Conservation (phyloP, 2,329 filamentous ascomycete genomes). For the Talaromyces sp. region DNA sequence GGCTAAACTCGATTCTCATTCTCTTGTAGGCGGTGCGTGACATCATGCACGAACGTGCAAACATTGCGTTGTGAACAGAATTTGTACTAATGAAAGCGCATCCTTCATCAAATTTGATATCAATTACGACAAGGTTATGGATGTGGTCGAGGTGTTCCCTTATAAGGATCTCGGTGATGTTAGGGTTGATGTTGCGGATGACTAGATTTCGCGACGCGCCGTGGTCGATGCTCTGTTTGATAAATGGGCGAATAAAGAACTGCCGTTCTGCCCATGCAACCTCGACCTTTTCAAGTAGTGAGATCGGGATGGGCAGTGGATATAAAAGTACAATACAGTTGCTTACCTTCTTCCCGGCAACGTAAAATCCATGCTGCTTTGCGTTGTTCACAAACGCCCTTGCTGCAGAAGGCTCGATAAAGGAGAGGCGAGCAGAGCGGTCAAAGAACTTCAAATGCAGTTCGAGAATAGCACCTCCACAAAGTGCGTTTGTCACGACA, state of each 20-base stretch:
- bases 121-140: constrained; percentile 67
- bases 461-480: constrained; percentile 66
- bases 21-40: constrained; percentile 60
- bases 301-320: background rate
- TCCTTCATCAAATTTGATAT: constrained; percentile 52
- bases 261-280: constrained; percentile 67
- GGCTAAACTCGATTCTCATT: constrained; percentile 63
- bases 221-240: constrained; percentile 56
- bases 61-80: constrained; percentile 68
- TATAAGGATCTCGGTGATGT: constrained; percentile 58
- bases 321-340: background rate
- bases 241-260: constrained; percentile 57
- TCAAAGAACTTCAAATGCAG: constrained; percentile 58
- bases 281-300: constrained; percentile 49
- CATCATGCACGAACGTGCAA: constrained; percentile 74
- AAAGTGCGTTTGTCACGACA: constrained; percentile 59
- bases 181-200: constrained; percentile 53
- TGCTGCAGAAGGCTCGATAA: constrained; percentile 60
- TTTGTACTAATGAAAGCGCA: constrained; percentile 69
- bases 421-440: constrained; percentile 61
- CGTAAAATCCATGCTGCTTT: constrained; percentile 60
- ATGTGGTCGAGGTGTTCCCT: constrained; percentile 76
- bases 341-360: constrained; percentile 62
- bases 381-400: constrained; percentile 59
- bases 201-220: constrained; percentile 72